Base-by-base conservation (phyloP, 306 rosid genomes). In the Canavalia ensiformis region DNA sequence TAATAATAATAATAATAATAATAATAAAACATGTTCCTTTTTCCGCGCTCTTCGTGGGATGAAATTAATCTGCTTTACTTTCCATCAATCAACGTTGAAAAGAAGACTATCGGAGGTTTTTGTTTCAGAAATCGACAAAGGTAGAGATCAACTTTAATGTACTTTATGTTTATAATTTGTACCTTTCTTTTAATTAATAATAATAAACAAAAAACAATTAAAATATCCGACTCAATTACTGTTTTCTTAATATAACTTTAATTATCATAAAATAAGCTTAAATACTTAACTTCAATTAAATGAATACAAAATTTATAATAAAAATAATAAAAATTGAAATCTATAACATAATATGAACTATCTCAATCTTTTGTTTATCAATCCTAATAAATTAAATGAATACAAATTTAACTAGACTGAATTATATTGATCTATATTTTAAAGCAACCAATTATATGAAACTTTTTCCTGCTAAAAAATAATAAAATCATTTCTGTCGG, bases 101-200 rank as follows among this genome's bases (percentile, higher is more conserved):
- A 70, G 12, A 59, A 59, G 79, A n/a, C 11, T 13, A 57, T 59
- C 37, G 34, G 7, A 39, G 37, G 82, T 66, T 75, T 57, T 9
- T 68, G 54, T 76, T 59, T 39, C 51, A 25, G 52, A 76, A 76
- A 76, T 63, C 62, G 74, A 83, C 86, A 83, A 70, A 82, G 49
- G 57, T 47, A 49, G 2, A 49, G 2, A 67, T 57, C 56, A 31
- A 75, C 60, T 75, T 75, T 59, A 31, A 29, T 12, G 68, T 29
- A 74, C 55, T 42, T 74, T 11, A 57, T 18, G 12, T 55, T 35
- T 55, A 9, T 18, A 7, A 52, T 57, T 57, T 58, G 30, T 57
- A 42, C 31, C 46, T 39, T 72, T 73, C 4, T 74, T 58, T 56
- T 42, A 41, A 74, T 39, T 25, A 62, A 33, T 62, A 46, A 11